phyloP scores from a whole-genome alignment of 345 rosid species.

The Iberis pinnata region DNA sequence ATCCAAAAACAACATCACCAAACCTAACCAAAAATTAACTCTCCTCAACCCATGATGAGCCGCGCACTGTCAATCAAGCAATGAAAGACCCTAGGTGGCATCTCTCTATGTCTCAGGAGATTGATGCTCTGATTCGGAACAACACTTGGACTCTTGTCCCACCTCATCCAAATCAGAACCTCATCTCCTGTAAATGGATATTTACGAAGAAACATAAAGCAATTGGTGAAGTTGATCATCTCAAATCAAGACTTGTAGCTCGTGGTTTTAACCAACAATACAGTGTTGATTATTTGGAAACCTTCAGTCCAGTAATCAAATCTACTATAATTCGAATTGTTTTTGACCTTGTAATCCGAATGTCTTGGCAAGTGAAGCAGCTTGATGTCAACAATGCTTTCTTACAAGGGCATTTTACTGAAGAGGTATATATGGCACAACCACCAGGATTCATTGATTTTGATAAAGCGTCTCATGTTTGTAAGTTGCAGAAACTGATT shows the following conservation, averaged over 20 bases:
- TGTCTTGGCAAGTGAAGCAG: not conserved
- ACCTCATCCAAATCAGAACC: too few species aligned
- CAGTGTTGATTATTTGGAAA: not conserved
- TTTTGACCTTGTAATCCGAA: not conserved
- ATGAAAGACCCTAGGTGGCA: too few species aligned
- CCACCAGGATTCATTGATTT: not conserved
- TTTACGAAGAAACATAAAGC: too few species aligned
- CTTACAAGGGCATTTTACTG: rapidly evolving
- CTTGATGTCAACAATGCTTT: not conserved
- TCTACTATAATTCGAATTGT: not conserved
- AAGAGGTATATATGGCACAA: not conserved
- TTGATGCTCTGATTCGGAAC: too few species aligned
- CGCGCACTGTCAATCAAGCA: too few species aligned
- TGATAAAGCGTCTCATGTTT: not conserved
- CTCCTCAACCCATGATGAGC: too few species aligned
- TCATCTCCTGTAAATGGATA: too few species aligned
- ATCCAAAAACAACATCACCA: too few species aligned
- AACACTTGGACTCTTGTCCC: too few species aligned
- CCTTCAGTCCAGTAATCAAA: not conserved
- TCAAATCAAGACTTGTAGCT: not conserved
- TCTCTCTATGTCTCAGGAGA: too few species aligned
- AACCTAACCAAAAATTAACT: too few species aligned
- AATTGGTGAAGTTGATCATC: not conserved
- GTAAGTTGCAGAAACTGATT: not conserved
- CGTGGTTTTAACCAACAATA: not conserved